Base-by-base conservation (phyloP, 139 green algal species). In the Mesotaenium endlicherianum region DNA sequence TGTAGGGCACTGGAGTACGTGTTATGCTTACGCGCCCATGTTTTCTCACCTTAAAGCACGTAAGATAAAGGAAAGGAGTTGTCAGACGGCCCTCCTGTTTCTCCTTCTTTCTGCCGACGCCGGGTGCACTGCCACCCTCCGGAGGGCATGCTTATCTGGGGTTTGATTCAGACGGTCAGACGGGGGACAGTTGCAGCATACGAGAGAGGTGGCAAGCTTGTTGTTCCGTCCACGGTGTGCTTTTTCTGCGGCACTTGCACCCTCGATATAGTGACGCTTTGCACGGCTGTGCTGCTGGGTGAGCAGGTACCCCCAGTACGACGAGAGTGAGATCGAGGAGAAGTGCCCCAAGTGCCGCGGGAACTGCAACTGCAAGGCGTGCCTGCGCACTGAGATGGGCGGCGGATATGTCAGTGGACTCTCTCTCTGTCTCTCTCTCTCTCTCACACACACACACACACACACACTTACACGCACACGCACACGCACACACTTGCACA, bases 291-390 rank as follows among this genome's bases (percentile, higher is more conserved):
- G 20, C 50, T 72, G 6, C 60, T 81, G 36, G 77, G 34, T 5
- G 55, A 30, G 36, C 81, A 87, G 81, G 81, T 87, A 87, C 36
- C 81, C 81, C n/a, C 26, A 41, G 70, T 84, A 83, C 30, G 47
- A n/a, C 26, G 81, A 55, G 17, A 34, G 76, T 2, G 81, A 87
- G n/a, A 60, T 87, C 26, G 6, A 38, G 16, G 30, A 80, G 38
- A 70, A 44, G 74, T 87, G 81, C 5, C 75, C 75, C 40, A 59
- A 77, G 40, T 87, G 81, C 75, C 57, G 45, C 36, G 59, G 59
- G n/a, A 85, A 85, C 75, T 87, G 81, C 75, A 87, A 87, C 49
- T 87, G 81, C 75, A 84, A 82, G 49, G 53, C 55, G 6, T 87
- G 81, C 38, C 79, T 85, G 34, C 77, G 77, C 77, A 84, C 39